Evolutionary conservation across 148 eudicot genomes (phyloP).

Genomic region (Chenopodium berlandieri): DNA sequence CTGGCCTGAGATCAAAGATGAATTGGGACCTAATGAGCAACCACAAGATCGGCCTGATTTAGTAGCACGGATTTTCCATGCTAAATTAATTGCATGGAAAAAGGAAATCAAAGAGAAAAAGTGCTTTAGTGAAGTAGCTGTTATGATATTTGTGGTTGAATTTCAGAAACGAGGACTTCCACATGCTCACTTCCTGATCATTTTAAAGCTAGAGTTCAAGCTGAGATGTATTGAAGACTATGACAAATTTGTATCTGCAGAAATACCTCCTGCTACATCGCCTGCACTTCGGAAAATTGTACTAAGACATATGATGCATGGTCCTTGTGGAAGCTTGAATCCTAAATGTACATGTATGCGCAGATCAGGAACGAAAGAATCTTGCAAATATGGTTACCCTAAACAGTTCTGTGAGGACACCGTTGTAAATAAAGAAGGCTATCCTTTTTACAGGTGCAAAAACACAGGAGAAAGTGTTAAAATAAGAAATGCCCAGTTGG

Average conservation of each 20-base stretch:
- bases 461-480: neutral
- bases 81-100: neutral
- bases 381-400: too few relatives aligned
- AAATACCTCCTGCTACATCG: neutral
- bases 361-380: too few relatives aligned
- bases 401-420: too few relatives aligned
- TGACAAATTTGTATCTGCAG: neutral
- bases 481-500: neutral
- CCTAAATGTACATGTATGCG: neutral
- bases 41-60: neutral
- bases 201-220: neutral
- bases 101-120: neutral
- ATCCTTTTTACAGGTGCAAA: neutral
- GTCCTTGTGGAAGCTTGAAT: neutral
- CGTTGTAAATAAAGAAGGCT: neutral
- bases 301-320: too few relatives aligned
- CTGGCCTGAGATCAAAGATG: neutral
- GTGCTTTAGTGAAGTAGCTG: neutral
- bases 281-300: too few relatives aligned
- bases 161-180: neutral
- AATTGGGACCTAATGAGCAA: too few relatives aligned
- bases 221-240: neutral
- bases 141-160: neutral
- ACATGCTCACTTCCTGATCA: neutral
- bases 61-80: neutral